These are phyloP conservation scores for Plasmodium cynomolgi DNA, from an alignment of 169 alveolate genomes.

Conservation along the genomic window DNA sequence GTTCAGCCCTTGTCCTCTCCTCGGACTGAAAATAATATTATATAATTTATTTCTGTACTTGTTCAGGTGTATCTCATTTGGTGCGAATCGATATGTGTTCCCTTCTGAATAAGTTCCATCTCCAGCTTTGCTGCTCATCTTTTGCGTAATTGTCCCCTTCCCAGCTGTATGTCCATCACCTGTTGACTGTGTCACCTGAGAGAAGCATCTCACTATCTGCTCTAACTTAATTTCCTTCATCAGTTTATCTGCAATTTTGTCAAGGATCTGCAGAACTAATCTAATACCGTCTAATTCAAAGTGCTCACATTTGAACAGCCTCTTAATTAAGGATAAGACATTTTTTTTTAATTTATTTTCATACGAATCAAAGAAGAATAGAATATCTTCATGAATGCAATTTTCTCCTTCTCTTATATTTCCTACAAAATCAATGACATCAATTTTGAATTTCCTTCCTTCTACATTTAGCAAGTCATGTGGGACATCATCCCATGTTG, in stretches of 20 bases:
- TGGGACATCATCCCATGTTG: not conserved
- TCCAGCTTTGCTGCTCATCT: not conserved
- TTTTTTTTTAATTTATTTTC: slow-evolving; percentile 46
- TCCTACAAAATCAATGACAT: slow-evolving; percentile 22
- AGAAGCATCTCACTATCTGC: slow-evolving; percentile 8
- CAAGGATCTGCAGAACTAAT: slow-evolving; percentile 26
- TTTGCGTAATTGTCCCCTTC: not conserved
- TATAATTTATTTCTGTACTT: slow-evolving; percentile 5
- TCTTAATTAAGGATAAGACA: not conserved
- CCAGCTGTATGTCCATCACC: not conserved
- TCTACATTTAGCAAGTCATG: slow-evolving; percentile 11
- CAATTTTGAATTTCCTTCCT: slow-evolving; percentile 50
- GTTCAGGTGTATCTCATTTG: not conserved
- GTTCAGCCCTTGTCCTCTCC: not conserved
- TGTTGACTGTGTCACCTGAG: not conserved
- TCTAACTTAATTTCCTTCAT: slow-evolving; percentile 33
- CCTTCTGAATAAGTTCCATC: not conserved
- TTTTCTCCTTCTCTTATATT: not conserved
- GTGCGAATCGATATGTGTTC: not conserved
- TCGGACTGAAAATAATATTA: not conserved
- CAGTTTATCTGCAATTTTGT: slow-evolving; percentile 18
- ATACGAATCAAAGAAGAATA: slow-evolving; percentile 60
- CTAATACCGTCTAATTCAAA: slow-evolving; percentile 30
- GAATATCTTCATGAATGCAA: slow-evolving; percentile 20
- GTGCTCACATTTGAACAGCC: slow-evolving; percentile 51